phyloP scores from a whole-genome alignment of 352 stramenopile genomes.

The Phytophthora pini region DNA sequence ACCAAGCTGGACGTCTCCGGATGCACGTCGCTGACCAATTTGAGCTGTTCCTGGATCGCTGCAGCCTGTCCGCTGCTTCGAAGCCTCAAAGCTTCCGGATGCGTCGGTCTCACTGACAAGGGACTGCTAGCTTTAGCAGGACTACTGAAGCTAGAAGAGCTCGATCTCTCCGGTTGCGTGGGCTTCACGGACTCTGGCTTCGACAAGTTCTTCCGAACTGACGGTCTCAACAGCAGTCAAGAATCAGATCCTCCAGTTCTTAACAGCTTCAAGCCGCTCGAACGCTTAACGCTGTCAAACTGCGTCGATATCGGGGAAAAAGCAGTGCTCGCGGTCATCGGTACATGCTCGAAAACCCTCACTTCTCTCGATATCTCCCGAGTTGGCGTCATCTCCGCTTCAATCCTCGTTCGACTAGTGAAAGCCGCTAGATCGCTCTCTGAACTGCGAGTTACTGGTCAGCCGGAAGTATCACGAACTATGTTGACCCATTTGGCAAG shows the following conservation, averaged over 20 bases:
- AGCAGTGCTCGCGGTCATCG: constrained; percentile 39
- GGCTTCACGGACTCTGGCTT: constrained; percentile 54
- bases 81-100: constrained; percentile 51
- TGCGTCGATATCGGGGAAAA: constrained; percentile 42
- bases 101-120: constrained; percentile 64
- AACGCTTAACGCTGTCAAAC: constrained; percentile 32
- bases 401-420: constrained; percentile 46
- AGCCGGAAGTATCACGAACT: constrained; percentile 47
- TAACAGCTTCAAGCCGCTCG: constrained; percentile 29
- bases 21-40: constrained; percentile 53
- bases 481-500: constrained; percentile 62
- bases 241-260: background rate
- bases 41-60: constrained; percentile 69
- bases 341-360: constrained; percentile 39
- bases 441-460: constrained; percentile 41
- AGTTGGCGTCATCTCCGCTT: constrained; percentile 30
- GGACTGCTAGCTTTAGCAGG: constrained; percentile 55
- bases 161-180: constrained; percentile 60
- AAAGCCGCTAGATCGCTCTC: constrained; percentile 37
- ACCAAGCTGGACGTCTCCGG: constrained; percentile 64
- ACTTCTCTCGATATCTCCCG: constrained; percentile 44
- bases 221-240: constrained; percentile 31
- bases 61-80: constrained; percentile 63
- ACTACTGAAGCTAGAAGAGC: constrained; percentile 53
- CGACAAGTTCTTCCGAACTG: constrained; percentile 49